These are phyloP conservation scores for Diaporthe sp. DNA, from an alignment of 2,329 filamentous ascomycete species.

Conservation along the genomic window DNA sequence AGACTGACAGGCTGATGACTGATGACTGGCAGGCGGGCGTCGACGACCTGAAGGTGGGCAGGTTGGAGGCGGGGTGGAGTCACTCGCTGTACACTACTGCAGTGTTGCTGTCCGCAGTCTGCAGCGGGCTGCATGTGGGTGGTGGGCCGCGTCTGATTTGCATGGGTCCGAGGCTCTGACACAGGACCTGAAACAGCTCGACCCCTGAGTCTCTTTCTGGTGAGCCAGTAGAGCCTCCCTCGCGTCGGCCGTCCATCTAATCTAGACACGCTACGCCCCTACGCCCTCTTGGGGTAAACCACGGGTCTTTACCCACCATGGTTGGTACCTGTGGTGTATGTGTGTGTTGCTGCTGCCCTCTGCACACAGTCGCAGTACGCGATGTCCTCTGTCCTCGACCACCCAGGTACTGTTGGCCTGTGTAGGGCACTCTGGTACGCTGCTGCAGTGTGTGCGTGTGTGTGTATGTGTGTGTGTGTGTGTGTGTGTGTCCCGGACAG, in stretches of 20 bases:
- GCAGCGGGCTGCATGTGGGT: constrained; percentile 20
- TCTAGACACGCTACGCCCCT: constrained; percentile 22
- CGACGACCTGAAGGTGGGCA: neutral
- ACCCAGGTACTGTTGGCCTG: neutral
- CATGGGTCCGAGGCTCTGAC: constrained; percentile 32
- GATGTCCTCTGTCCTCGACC: neutral
- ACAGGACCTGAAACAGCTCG: constrained; percentile 32
- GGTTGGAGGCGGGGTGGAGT: constrained; percentile 5
- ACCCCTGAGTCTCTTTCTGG: constrained; percentile 26
- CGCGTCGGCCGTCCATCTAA: constrained; percentile 28
- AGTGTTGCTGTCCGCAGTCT: neutral
- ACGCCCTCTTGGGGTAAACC: constrained; percentile 19
- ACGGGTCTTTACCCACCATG: constrained; percentile 7
- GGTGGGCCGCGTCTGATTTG: constrained; percentile 29
- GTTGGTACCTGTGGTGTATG: neutral
- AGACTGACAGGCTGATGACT: neutral
- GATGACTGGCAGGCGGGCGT: neutral
- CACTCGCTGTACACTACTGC: neutral
- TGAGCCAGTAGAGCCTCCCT: constrained; percentile 25
- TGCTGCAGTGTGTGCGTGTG: neutral
- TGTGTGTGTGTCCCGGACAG: neutral
- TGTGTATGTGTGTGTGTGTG: no score
- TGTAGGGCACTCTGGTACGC: neutral
- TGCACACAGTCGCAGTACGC: neutral
- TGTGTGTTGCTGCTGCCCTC: neutral